These are phyloP conservation scores for Amyloporia xantha DNA, from an alignment of 768 basidiomycete genomes.

Conservation along the genomic window DNA sequence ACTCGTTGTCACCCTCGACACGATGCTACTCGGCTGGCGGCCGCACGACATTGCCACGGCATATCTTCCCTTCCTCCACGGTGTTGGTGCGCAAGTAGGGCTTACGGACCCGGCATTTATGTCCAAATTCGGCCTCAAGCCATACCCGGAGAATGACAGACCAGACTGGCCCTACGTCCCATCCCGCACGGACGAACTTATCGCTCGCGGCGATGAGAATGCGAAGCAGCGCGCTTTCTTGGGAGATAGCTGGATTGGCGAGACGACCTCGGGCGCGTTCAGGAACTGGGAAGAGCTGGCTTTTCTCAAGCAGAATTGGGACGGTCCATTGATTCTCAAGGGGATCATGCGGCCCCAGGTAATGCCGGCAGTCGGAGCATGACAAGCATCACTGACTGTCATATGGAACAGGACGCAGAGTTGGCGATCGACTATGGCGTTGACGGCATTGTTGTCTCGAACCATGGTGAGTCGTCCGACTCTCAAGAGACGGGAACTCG, in stretches of 20 bases:
- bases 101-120: constrained; percentile 77
- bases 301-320: constrained; percentile 67
- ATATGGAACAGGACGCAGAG: constrained; percentile 47
- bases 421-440: constrained; percentile 56
- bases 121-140: constrained; percentile 43
- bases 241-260: constrained; percentile 56
- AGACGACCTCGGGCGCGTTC: constrained; percentile 56
- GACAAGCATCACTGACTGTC: not conserved
- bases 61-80: constrained; percentile 62
- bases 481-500: not conserved
- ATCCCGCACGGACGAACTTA: constrained; percentile 34
- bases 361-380: constrained; percentile 12
- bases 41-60: constrained; percentile 62
- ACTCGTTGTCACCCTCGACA: constrained; percentile 77
- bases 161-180: constrained; percentile 56
- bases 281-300: constrained; percentile 66
- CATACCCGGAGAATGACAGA: constrained; percentile 32
- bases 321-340: constrained; percentile 71
- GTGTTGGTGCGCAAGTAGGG: constrained; percentile 61
- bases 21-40: constrained; percentile 67
- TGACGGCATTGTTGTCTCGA: constrained; percentile 75
- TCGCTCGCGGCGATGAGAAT: constrained; percentile 41
- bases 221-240: constrained; percentile 35
- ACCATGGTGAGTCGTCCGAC: constrained; percentile 54
- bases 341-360: constrained; percentile 66